Evolutionary conservation across 495 filamentous ascomycete genomes (phyloP).

Genomic region (Platismatia glauca): DNA sequence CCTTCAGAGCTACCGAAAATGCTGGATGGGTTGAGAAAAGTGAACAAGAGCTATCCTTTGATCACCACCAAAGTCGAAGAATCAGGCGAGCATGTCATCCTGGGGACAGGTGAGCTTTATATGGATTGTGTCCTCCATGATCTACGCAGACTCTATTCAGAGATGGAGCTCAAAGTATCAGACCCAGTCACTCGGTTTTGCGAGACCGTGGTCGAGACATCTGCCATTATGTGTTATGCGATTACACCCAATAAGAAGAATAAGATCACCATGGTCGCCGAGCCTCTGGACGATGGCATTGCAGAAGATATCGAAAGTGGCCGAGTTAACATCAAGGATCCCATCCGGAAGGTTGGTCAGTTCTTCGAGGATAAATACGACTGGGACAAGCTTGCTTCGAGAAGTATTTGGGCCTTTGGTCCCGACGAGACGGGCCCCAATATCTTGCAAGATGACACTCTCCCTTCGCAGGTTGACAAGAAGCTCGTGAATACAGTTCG

Average conservation of each 20-base stretch:
- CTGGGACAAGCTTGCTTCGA: conserved; percentile 87
- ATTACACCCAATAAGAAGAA: conserved; percentile 98
- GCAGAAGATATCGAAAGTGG: conserved; percentile 92
- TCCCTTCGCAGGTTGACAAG: conserved; percentile 83
- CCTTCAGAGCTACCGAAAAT: conserved; percentile 98
- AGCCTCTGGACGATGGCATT: conserved; percentile 88
- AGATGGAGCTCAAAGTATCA: conserved; percentile 98
- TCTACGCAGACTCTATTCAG: conserved; percentile 83
- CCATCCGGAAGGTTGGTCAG: conserved; percentile 83
- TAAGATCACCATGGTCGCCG: conserved; percentile 97
- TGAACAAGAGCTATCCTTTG: conserved; percentile 95
- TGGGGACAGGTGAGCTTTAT: conserved; percentile 93
- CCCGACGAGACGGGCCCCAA: conserved; percentile 94
- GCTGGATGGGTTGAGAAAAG: conserved; percentile 90
- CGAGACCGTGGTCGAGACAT: conserved; percentile 96
- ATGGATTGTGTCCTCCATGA: conserved; percentile 99
- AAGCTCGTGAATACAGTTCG: conserved; percentile 78
- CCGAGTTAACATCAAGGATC: conserved; percentile 83
- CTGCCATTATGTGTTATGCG: conserved; percentile 94
- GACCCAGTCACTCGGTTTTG: conserved; percentile 96
- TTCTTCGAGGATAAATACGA: conserved; percentile 97
- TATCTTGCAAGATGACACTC: conserved; percentile 91
- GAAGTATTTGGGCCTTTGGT: conserved; percentile 98
- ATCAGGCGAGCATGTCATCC: conserved; percentile 91
- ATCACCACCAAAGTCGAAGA: conserved; percentile 97